Conservation (phyloP, 192 early-diverging fungal genomes). For the Backusella liffmaniae region DNA sequence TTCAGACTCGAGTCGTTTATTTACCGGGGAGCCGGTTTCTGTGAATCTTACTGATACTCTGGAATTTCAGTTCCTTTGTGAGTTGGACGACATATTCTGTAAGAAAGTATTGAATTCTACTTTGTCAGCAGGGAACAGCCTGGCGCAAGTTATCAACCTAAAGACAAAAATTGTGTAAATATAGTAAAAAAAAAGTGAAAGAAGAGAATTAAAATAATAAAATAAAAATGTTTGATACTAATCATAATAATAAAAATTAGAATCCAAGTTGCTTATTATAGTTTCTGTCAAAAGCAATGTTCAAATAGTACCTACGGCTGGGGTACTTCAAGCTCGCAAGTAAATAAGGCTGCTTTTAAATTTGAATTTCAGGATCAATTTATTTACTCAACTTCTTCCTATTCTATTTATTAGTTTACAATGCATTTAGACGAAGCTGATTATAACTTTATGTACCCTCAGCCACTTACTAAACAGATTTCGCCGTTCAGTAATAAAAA, state of each 20-base stretch:
- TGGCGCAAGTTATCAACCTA: constrained; percentile 6
- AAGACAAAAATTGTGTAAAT: constrained; percentile 10
- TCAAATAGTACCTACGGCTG: constrained; percentile 13
- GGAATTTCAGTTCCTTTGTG: background rate
- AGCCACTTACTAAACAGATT: constrained; percentile 37
- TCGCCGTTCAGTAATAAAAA: constrained; percentile 11
- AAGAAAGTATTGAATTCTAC: constrained; percentile 5
- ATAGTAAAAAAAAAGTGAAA: background rate
- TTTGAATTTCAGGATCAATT: background rate
- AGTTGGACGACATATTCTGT: constrained; percentile 5
- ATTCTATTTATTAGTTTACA: constrained; percentile 22
- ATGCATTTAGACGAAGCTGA: constrained; percentile 27
- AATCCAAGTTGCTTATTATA: constrained; percentile 3
- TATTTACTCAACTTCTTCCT: background rate
- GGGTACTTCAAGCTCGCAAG: constrained; percentile 11
- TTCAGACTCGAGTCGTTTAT: background rate
- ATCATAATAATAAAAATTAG: background rate
- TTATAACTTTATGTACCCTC: constrained; percentile 34
- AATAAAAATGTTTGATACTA: background rate
- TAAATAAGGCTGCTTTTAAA: constrained; percentile 9
- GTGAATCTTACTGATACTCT: constrained; percentile 5
- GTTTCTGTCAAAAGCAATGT: constrained; percentile 13
- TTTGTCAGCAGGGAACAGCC: background rate
- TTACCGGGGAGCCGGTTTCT: background rate
- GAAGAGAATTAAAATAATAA: background rate